Percentiles rank a stretch among this genome's conserved stretches.
phyloP scores from a whole-genome alignment of 148 eudicot genomes.

The Silene latifolia region DNA sequence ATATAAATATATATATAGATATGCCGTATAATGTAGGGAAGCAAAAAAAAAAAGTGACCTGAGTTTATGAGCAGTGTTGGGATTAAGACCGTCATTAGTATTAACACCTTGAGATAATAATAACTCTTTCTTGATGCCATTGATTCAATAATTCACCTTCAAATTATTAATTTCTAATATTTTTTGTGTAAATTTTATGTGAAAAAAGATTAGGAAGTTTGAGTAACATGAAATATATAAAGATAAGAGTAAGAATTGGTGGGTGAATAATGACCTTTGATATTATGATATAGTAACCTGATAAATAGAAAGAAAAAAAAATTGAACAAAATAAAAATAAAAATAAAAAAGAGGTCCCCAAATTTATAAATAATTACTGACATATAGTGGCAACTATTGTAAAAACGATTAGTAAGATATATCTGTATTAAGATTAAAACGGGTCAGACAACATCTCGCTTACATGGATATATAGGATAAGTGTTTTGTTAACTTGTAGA shows the following conservation, averaged over 20 bases:
- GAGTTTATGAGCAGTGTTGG: slow-evolving; percentile 14
- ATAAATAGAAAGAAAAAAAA: not conserved
- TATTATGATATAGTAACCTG: slow-evolving; percentile 19
- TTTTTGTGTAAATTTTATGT: slow-evolving; percentile 1
- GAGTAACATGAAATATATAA: slow-evolving; percentile 2
- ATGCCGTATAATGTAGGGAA: slow-evolving; percentile 12
- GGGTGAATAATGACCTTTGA: slow-evolving; percentile 26
- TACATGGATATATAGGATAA: too few species aligned
- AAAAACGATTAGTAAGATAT: too few species aligned
- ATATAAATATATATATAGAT: not conserved
- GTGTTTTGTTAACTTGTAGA: too few species aligned
- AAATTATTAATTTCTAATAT: not conserved
- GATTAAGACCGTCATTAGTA: slow-evolving; percentile 11
- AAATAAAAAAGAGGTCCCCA: slow-evolving; percentile 11
- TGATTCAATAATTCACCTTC: not conserved
- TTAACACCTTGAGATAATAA: not conserved
- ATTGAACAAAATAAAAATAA: not conserved
- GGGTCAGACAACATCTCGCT: too few species aligned
- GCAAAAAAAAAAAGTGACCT: slow-evolving; percentile 8
- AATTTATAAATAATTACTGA: not conserved
- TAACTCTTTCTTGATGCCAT: too few species aligned
- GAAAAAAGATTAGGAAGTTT: slow-evolving; percentile 3
- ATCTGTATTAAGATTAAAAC: too few species aligned
- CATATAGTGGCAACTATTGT: not conserved
- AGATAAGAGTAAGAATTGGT: slow-evolving; percentile 3